phyloP scores from a whole-genome alignment of 1,284 basidiomycete species.

The Pseudozyma thailandica region DNA sequence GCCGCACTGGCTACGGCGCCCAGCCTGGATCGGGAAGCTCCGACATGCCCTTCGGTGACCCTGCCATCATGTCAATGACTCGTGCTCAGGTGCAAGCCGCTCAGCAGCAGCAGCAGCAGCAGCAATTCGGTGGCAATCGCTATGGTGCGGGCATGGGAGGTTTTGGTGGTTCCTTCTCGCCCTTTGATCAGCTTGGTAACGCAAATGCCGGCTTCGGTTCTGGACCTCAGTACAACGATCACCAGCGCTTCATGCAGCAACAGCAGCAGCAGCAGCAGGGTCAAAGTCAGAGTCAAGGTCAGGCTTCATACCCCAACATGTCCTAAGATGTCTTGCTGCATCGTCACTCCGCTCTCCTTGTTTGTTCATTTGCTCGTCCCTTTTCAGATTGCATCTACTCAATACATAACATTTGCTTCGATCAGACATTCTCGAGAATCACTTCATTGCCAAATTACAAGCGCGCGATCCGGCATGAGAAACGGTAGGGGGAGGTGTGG shows the following conservation, averaged over 20 bases:
- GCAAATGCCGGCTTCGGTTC: slow-evolving; percentile 27
- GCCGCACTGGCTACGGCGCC: slow-evolving; percentile 30
- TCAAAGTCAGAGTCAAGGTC: slow-evolving; percentile 29
- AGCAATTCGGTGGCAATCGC: slow-evolving; percentile 37
- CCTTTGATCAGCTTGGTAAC: slow-evolving; percentile 40
- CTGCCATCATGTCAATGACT: slow-evolving; percentile 61
- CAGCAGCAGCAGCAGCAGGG: slow-evolving; percentile 31
- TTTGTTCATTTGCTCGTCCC: slow-evolving; percentile 4
- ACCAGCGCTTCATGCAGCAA: slow-evolving; percentile 39
- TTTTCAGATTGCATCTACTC: slow-evolving; percentile 2
- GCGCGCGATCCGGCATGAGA: no score
- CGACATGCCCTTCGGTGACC: slow-evolving; percentile 53
- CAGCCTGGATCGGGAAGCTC: slow-evolving; percentile 19
- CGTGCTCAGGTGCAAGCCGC: slow-evolving; percentile 51
- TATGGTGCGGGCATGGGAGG: slow-evolving; percentile 32
- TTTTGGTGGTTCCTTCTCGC: slow-evolving; percentile 37
- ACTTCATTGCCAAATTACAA: no score
- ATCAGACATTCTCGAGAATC: neutral
- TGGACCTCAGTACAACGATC: slow-evolving; percentile 27
- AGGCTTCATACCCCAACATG: slow-evolving; percentile 27
- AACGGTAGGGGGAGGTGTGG: neutral
- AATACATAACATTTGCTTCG: slow-evolving; percentile 2
- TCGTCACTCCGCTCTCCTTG: slow-evolving; percentile 1
- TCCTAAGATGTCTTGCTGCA: slow-evolving; percentile 9
- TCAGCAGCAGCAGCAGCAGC: slow-evolving; percentile 53